Conservation (phyloP, 2,329 filamentous ascomycete species). For the Raffaelea albimanens region DNA sequence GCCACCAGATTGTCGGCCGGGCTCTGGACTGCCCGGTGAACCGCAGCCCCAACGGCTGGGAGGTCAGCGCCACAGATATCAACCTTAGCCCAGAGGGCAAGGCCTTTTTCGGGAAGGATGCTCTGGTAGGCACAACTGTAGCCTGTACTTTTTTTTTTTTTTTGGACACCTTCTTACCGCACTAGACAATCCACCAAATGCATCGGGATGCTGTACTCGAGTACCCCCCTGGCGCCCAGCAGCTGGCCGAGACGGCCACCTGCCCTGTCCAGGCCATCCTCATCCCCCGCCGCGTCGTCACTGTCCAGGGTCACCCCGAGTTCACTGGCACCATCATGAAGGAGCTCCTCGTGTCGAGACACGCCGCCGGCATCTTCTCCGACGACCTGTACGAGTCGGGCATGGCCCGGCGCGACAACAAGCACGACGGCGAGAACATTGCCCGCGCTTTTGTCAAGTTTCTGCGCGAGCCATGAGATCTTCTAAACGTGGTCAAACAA, state of each 20-base stretch:
- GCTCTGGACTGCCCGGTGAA: conserved; percentile 61
- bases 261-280: conserved; percentile 80
- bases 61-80: conserved; percentile 64
- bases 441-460: conserved; percentile 70
- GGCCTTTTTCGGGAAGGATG: conserved; percentile 59
- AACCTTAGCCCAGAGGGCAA: conserved; percentile 60
- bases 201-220: conserved; percentile 67
- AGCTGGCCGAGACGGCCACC: conserved; percentile 53
- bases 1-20: conserved; percentile 74
- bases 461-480: conserved; percentile 47
- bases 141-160: neutral
- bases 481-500: no score
- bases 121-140: conserved; percentile 29
- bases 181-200: conserved; percentile 70
- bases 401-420: conserved; percentile 51
- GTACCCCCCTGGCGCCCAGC: conserved; percentile 51
- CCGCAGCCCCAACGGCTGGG: conserved; percentile 64
- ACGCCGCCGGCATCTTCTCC: conserved; percentile 57
- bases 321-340: conserved; percentile 63
- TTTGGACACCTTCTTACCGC: neutral
- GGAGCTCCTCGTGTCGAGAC: conserved; percentile 57
- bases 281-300: conserved; percentile 53
- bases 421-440: conserved; percentile 74
- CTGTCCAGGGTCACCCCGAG: conserved; percentile 82
- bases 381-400: conserved; percentile 61